A percentile compares a stretch with the other conserved stretches of the same genome.
Evolutionary conservation across 306 rosid species (phyloP).

Genomic region (Gastrolobium villosum): DNA sequence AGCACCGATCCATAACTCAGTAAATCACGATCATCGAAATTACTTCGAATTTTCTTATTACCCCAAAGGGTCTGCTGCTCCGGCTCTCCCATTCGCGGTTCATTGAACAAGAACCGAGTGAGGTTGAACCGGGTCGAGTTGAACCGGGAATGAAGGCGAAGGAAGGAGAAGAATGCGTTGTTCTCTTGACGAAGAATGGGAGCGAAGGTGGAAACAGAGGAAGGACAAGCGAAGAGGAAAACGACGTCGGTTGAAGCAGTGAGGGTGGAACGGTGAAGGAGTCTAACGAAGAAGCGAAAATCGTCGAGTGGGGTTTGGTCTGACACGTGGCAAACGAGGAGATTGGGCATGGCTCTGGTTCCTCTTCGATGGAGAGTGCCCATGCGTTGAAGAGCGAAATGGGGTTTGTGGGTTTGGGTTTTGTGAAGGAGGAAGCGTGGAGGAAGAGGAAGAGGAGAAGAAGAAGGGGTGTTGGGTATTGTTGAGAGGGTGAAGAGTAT

Average conservation of each 20-base stretch:
- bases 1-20: conserved; percentile 84
- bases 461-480: conserved; percentile 54
- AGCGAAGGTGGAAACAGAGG: conserved; percentile 45
- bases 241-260: conserved; percentile 72
- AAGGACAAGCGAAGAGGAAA: conserved; percentile 64
- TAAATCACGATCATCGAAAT: background rate
- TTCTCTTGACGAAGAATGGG: conserved; percentile 65
- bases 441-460: conserved; percentile 27
- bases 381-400: conserved; percentile 55
- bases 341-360: conserved; percentile 77
- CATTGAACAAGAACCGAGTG: conserved; percentile 52
- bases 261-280: conserved; percentile 74
- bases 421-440: conserved; percentile 50
- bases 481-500: conserved; percentile 91
- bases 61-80: conserved; percentile 65
- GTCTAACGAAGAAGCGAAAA: conserved; percentile 70
- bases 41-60: conserved; percentile 28
- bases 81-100: conserved; percentile 51
- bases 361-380: conserved; percentile 83
- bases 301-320: conserved; percentile 64
- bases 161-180: conserved; percentile 60
- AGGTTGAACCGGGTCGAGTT: conserved; percentile 63
- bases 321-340: conserved; percentile 71
- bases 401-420: background rate
- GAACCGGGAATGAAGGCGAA: conserved; percentile 41